Conservation (phyloP, 2,329 filamentous ascomycete species). For the Aspergillus fumigatus region DNA sequence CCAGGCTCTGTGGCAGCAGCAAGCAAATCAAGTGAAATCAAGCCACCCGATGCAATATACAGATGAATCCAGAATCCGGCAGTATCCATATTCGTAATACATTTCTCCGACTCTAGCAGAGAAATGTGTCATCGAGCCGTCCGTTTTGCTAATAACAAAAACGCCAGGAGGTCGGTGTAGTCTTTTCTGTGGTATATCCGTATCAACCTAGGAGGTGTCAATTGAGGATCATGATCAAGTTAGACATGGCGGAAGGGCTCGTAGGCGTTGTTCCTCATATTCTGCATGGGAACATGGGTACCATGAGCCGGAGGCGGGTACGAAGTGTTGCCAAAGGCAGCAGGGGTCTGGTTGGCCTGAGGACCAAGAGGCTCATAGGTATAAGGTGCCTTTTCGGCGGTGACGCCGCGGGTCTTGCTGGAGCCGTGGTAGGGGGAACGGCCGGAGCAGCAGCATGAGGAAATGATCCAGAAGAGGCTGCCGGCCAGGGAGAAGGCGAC, state of each 20-base stretch:
- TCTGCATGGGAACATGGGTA: slow-evolving; percentile 23
- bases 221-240: slow-evolving; percentile 3
- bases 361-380: slow-evolving; percentile 54
- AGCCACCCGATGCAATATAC: background rate
- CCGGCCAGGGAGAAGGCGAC: slow-evolving; percentile 71
- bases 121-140: slow-evolving; percentile 5
- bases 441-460: slow-evolving; percentile 85
- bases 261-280: slow-evolving; percentile 26
- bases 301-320: slow-evolving; percentile 21
- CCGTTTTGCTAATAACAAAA: background rate
- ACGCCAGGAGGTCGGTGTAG: background rate
- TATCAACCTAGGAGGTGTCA: too few species aligned
- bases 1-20: background rate
- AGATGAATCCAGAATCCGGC: background rate
- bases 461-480: slow-evolving; percentile 85
- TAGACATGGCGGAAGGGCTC: slow-evolving; percentile 37
- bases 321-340: slow-evolving; percentile 21
- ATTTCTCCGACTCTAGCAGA: slow-evolving; percentile 1
- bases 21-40: background rate
- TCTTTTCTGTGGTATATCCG: background rate
- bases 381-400: slow-evolving; percentile 58
- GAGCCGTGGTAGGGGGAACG: slow-evolving; percentile 47
- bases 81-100: too few species aligned
- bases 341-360: slow-evolving; percentile 18
- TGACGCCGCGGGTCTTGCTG: slow-evolving; percentile 37